Percentiles rank a stretch among this genome's conserved stretches.
Evolutionary conservation across 2,329 filamentous ascomycete species (phyloP).

Genomic region (Biscogniauxia sp.): DNA sequence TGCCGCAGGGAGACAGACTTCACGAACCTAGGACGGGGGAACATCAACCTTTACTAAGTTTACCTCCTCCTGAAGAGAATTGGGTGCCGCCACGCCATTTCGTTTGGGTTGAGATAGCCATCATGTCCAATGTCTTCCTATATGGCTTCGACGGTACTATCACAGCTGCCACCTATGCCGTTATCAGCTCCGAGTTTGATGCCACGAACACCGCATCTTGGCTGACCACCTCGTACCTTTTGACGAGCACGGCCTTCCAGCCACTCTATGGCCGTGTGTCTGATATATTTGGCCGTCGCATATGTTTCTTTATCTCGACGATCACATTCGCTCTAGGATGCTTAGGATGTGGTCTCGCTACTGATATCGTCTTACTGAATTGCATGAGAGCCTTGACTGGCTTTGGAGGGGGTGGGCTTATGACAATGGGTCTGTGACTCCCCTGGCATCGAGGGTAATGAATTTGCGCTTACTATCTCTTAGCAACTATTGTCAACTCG

Average conservation of each 20-base stretch:
- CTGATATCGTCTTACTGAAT: constrained; percentile 58
- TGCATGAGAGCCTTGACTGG: constrained; percentile 66
- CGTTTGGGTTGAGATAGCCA: constrained; percentile 56
- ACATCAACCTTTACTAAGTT: constrained; percentile 13
- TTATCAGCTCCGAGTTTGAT: constrained; percentile 72
- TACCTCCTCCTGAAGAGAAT: constrained; percentile 15
- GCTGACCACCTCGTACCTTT: constrained; percentile 70
- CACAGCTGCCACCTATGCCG: constrained; percentile 70
- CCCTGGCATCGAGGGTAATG: constrained; percentile 9
- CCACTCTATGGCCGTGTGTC: constrained; percentile 70
- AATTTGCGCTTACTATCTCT: constrained; percentile 11
- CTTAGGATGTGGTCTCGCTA: constrained; percentile 61
- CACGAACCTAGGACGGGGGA: constrained; percentile 8
- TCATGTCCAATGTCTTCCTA: constrained; percentile 64
- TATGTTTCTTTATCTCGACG: constrained; percentile 64
- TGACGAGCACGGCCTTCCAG: constrained; percentile 70
- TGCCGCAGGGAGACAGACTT: not conserved
- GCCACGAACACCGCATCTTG: constrained; percentile 72
- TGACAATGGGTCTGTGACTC: constrained; percentile 60
- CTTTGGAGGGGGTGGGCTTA: constrained; percentile 65
- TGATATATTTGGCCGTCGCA: constrained; percentile 64
- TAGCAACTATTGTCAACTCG: constrained; percentile 58
- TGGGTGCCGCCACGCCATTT: constrained; percentile 55
- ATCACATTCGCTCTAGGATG: constrained; percentile 62
- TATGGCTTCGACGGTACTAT: constrained; percentile 70